Percentiles rank a stretch among this genome's conserved stretches.
phyloP scores from a whole-genome alignment of 1,139 yeast genomes.

The Pichia sp. region DNA sequence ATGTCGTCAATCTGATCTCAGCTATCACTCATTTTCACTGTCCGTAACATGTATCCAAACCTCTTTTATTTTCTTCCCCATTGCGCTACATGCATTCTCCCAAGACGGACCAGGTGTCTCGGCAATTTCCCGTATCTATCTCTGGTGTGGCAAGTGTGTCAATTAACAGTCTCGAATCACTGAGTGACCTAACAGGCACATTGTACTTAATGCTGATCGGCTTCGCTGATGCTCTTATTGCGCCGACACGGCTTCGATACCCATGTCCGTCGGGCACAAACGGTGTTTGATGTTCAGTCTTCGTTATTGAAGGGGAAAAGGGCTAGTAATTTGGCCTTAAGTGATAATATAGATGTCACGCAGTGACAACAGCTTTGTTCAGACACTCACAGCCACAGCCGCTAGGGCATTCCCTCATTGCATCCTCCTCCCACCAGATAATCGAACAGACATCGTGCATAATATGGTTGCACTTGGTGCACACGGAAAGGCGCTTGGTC shows the following conservation, averaged over 20 bases:
- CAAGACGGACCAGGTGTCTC: background rate
- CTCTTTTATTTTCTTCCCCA: too few relatives aligned
- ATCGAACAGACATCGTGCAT: slow-evolving; percentile 75
- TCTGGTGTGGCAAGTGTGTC: background rate
- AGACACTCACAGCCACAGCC: slow-evolving; percentile 88
- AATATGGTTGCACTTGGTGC: slow-evolving; percentile 74
- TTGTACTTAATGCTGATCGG: too few relatives aligned
- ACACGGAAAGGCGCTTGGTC: slow-evolving; percentile 58
- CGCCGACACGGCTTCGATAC: too few relatives aligned
- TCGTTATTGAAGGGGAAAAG: too few relatives aligned
- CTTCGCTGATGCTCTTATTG: too few relatives aligned
- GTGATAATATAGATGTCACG: background rate
- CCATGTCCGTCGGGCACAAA: too few relatives aligned
- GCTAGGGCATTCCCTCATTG: slow-evolving; percentile 63
- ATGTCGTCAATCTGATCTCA: too few relatives aligned
- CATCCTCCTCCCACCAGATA: slow-evolving; percentile 68
- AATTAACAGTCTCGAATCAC: too few relatives aligned
- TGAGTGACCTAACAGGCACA: too few relatives aligned
- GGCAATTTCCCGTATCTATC: background rate
- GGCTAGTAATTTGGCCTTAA: too few relatives aligned
- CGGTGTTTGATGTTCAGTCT: too few relatives aligned
- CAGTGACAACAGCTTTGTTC: slow-evolving; percentile 19
- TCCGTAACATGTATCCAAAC: background rate
- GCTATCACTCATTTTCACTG: background rate
- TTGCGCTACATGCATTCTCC: background rate